Conservation (phyloP, 352 stramenopile genomes). For the Phytophthora multivora region DNA sequence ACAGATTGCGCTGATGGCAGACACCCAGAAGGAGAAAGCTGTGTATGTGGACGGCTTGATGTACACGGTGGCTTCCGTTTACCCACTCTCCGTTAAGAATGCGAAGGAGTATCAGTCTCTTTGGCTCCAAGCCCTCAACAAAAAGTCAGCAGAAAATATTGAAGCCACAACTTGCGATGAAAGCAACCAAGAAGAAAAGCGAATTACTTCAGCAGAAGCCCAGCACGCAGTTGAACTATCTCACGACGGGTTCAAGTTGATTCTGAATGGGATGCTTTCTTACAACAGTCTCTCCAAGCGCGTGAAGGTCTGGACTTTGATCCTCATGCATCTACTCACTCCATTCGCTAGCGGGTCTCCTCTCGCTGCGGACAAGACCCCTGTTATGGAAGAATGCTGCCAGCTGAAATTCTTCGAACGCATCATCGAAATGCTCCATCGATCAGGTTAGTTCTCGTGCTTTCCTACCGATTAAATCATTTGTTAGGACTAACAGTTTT, state of each 20-base stretch:
- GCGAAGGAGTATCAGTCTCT: slow-evolving; percentile 48
- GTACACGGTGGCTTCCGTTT: slow-evolving; percentile 49
- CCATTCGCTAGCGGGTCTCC: slow-evolving; percentile 33
- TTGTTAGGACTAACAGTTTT: not conserved
- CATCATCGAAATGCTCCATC: slow-evolving; percentile 46
- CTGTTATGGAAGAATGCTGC: slow-evolving; percentile 25
- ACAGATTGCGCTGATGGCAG: slow-evolving; percentile 43
- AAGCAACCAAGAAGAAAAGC: slow-evolving; percentile 9
- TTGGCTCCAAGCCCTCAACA: slow-evolving; percentile 50
- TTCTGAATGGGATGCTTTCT: slow-evolving; percentile 51
- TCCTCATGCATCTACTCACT: slow-evolving; percentile 51
- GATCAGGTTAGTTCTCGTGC: slow-evolving; percentile 35
- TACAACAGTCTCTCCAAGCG: slow-evolving; percentile 58
- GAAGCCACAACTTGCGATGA: not conserved
- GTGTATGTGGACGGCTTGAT: slow-evolving; percentile 65
- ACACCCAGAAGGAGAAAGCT: slow-evolving; percentile 37
- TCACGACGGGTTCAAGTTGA: slow-evolving; percentile 40
- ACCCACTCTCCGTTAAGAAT: slow-evolving; percentile 55
- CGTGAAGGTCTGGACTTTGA: slow-evolving; percentile 67
- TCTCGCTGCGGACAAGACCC: slow-evolving; percentile 22
- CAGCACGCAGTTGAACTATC: slow-evolving; percentile 22
- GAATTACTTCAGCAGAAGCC: not conserved
- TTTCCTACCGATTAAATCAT: not conserved
- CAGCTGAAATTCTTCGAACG: slow-evolving; percentile 43
- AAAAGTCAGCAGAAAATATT: not conserved